Conservation (phyloP, 2,329 filamentous ascomycete genomes). For the Chrysosporium keratinophilum region DNA sequence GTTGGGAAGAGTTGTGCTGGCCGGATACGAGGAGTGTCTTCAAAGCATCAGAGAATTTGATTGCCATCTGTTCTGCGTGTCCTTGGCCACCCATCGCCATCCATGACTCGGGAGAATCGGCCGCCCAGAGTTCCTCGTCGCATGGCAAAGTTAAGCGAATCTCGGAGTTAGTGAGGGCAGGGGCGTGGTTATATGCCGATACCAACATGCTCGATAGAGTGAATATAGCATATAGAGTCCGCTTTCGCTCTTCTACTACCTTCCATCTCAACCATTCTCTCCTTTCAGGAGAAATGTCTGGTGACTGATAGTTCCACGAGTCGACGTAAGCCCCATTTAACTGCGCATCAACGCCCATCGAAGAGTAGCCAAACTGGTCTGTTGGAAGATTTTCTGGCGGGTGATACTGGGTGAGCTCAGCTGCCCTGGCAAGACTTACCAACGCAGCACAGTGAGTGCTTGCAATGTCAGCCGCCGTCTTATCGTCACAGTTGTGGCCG, state of each 20-base stretch:
- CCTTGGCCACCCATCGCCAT: constrained; percentile 62
- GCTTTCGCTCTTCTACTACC: constrained; percentile 75
- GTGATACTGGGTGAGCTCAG: constrained; percentile 54
- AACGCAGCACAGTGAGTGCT: constrained; percentile 84
- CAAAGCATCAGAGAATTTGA: constrained; percentile 73
- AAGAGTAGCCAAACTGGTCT: constrained; percentile 37
- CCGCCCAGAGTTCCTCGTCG: constrained; percentile 82
- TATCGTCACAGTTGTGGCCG: constrained; percentile 87
- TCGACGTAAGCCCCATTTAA: constrained; percentile 46
- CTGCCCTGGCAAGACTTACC: constrained; percentile 80
- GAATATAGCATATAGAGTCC: constrained; percentile 85
- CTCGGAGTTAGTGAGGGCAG: constrained; percentile 86
- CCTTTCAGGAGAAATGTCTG: constrained; percentile 27
- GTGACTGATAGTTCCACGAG: constrained; percentile 27
- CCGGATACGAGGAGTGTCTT: constrained; percentile 71
- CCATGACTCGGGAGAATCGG: constrained; percentile 74
- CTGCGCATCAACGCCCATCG: constrained; percentile 39
- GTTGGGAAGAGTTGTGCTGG: constrained; percentile 26
- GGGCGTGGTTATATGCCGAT: constrained; percentile 84
- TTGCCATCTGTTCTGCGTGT: constrained; percentile 57
- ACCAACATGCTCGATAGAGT: constrained; percentile 83
- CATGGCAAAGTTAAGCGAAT: constrained; percentile 82
- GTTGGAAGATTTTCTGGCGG: constrained; percentile 30
- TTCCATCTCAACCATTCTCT: constrained; percentile 84
- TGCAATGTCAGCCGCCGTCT: constrained; percentile 80